These are phyloP conservation scores for Mycosphaerella arachidis DNA, from an alignment of 2,329 filamentous ascomycete genomes.

Conservation along the genomic window DNA sequence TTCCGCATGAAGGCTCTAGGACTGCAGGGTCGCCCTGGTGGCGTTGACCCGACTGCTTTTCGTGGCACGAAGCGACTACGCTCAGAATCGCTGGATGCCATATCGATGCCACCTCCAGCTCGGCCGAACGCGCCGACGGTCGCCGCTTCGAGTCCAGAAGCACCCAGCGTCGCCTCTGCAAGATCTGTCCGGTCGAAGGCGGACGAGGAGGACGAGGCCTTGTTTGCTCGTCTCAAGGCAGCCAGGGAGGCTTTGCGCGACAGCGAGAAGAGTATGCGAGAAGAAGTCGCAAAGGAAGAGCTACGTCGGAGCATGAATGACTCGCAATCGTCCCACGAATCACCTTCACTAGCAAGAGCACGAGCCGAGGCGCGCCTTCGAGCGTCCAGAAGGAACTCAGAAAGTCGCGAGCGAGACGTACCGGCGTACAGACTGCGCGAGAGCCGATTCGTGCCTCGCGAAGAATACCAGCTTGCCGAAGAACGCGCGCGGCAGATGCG, in stretches of 20 bases:
- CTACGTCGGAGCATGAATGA: constrained; percentile 21
- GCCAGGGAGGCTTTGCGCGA: constrained; percentile 29
- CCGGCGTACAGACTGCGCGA: constrained; percentile 35
- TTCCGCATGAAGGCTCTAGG: constrained; percentile 49
- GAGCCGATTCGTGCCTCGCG: constrained; percentile 35
- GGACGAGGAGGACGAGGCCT: constrained; percentile 30
- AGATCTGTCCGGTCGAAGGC: constrained; percentile 18
- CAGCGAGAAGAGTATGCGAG: constrained; percentile 13
- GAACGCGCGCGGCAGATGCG: constrained; percentile 30
- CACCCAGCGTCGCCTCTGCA: neutral
- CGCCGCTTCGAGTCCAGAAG: neutral
- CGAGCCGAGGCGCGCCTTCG: constrained; percentile 30
- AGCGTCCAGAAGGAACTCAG: constrained; percentile 15
- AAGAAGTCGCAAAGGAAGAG: constrained; percentile 19
- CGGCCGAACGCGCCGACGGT: neutral
- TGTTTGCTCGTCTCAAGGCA: constrained; percentile 33
- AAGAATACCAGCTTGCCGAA: constrained; percentile 33
- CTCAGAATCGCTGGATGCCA: constrained; percentile 17
- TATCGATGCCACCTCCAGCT: constrained; percentile 14
- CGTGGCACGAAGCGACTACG: constrained; percentile 24
- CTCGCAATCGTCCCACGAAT: constrained; percentile 27
- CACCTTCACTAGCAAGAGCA: constrained; percentile 31
- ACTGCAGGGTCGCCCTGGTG: constrained; percentile 31
- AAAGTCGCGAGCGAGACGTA: constrained; percentile 19
- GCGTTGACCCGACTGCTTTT: constrained; percentile 9